A percentile compares a stretch with the other conserved stretches of the same genome.
These are phyloP conservation scores for Fagus sylvatica DNA, from an alignment of 306 rosid genomes.

Conservation along the genomic window DNA sequence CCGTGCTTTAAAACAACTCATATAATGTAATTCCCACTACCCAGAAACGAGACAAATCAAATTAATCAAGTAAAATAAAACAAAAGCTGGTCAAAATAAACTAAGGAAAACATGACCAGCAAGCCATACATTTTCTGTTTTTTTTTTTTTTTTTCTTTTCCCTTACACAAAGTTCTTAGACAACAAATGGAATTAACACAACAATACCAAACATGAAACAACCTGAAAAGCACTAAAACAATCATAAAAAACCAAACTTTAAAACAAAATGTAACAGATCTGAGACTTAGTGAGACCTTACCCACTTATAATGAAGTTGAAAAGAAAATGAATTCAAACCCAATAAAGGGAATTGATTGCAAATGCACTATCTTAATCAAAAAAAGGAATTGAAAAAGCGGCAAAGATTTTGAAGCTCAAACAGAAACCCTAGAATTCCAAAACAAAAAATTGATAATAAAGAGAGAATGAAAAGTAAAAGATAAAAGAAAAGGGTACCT, in stretches of 20 bases:
- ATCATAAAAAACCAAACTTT: slow-evolving; percentile 1
- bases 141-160: too few species aligned
- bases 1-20: not conserved
- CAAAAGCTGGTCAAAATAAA: not conserved
- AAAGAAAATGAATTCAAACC: not conserved
- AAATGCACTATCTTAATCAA: not conserved
- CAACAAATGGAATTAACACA: not conserved
- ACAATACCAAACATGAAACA: slow-evolving; percentile 14
- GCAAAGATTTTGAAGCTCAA: not conserved
- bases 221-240: not conserved
- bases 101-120: not conserved
- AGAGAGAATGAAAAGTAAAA: too few species aligned
- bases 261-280: slow-evolving; percentile 36
- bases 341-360: not conserved
- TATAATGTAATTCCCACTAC: not conserved
- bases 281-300: slow-evolving; percentile 23
- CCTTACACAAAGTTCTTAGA: not conserved
- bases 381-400: not conserved
- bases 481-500: slow-evolving; percentile 34
- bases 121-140: not conserved
- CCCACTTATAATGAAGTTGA: not conserved
- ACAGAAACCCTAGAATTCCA: slow-evolving; percentile 26
- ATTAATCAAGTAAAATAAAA: not conserved
- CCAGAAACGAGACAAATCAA: not conserved
- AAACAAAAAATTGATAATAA: not conserved